Conservation (phyloP, 768 basidiomycete genomes). For the Favolaschia claudopus region DNA sequence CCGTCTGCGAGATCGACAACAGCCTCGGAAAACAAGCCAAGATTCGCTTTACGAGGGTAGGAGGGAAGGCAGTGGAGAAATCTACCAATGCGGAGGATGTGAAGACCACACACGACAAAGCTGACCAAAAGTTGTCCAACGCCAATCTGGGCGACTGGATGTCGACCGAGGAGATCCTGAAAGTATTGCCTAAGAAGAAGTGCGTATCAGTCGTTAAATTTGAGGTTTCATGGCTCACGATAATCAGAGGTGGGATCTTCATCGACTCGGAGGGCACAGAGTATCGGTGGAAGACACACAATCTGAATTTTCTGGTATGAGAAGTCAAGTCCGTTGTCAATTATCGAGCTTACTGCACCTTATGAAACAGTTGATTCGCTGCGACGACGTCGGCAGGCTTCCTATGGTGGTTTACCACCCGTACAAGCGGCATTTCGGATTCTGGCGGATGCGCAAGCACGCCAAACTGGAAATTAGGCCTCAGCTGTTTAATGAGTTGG, state of each 20-base stretch:
- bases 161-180: slow-evolving; percentile 47
- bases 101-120: slow-evolving; percentile 21
- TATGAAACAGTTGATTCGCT: slow-evolving; percentile 50
- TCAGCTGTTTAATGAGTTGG: slow-evolving; percentile 46
- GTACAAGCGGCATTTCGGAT: slow-evolving; percentile 52
- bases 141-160: slow-evolving; percentile 51
- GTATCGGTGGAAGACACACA: slow-evolving; percentile 59
- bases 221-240: too few relatives aligned
- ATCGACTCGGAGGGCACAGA: slow-evolving; percentile 39
- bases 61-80: too few relatives aligned
- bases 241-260: slow-evolving; percentile 53
- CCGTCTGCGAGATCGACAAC: slow-evolving; percentile 35
- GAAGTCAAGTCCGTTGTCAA: too few relatives aligned
- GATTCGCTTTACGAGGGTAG: slow-evolving; percentile 57
- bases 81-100: too few relatives aligned
- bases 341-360: background rate
- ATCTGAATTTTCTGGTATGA: slow-evolving; percentile 51
- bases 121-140: background rate
- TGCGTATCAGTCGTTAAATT: slow-evolving; percentile 25
- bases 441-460: slow-evolving; percentile 58
- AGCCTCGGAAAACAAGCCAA: slow-evolving; percentile 2
- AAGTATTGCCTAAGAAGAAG: slow-evolving; percentile 35
- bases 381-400: slow-evolving; percentile 47
- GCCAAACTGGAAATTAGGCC: slow-evolving; percentile 58
- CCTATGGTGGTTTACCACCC: slow-evolving; percentile 54